Percentiles rank a stretch among this genome's conserved stretches.
Conservation (phyloP, 345 rosid genomes). For the Linum trigynum region DNA sequence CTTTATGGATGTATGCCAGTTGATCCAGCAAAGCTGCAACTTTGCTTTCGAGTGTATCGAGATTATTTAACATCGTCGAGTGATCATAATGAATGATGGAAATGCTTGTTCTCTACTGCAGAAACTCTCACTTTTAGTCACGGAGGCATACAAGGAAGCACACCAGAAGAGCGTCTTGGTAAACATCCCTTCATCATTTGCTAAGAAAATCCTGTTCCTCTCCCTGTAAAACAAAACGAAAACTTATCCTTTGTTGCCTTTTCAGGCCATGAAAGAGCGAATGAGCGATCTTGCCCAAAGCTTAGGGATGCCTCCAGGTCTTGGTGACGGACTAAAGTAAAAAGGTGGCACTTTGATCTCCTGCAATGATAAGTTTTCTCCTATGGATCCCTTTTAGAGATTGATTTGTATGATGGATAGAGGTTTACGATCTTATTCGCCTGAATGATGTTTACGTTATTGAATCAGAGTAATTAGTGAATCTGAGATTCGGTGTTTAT, state of each 20-base stretch:
- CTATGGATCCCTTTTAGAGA: background rate
- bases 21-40: background rate
- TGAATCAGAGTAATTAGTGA: background rate
- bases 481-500: background rate
- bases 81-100: background rate
- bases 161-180: constrained; percentile 21
- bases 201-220: background rate
- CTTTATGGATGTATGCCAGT: background rate
- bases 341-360: constrained; percentile 7
- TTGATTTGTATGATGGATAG: background rate
- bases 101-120: constrained; percentile 1
- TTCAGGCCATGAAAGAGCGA: constrained; percentile 12
- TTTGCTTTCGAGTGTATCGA: too few species aligned
- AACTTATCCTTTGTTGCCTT: background rate
- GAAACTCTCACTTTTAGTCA: constrained; percentile 16
- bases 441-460: background rate
- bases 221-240: background rate
- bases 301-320: constrained; percentile 20
- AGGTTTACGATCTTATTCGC: background rate
- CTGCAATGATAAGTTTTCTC: background rate
- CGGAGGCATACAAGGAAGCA: constrained; percentile 21
- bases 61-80: background rate
- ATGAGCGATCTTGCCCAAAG: constrained; percentile 20
- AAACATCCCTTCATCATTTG: background rate
- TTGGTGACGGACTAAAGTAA: constrained; percentile 11